A percentile compares a stretch with the other conserved stretches of the same genome.
These are phyloP conservation scores for Fraxinus paxiana DNA, from an alignment of 305 asterid genomes.

Conservation along the genomic window DNA sequence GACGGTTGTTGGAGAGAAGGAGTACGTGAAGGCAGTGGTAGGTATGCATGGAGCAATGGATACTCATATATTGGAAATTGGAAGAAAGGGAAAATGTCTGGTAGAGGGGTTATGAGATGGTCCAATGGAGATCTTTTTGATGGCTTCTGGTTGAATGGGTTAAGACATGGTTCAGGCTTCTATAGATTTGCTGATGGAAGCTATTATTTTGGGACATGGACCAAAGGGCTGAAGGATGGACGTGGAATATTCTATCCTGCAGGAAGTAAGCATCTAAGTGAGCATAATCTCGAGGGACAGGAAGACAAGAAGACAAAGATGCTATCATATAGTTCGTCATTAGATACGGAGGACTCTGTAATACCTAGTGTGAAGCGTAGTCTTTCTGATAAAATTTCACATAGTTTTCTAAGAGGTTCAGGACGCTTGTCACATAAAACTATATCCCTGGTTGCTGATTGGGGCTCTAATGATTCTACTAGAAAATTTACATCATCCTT, in stretches of 20 bases:
- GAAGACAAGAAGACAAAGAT: constrained; percentile 42
- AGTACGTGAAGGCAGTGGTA: constrained; percentile 86
- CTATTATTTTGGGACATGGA: constrained; percentile 90
- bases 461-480: constrained; percentile 31
- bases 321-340: constrained; percentile 40
- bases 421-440: constrained; percentile 41
- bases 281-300: constrained; percentile 38
- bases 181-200: constrained; percentile 77
- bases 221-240: constrained; percentile 89
- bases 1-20: constrained; percentile 98
- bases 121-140: constrained; percentile 74
- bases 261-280: constrained; percentile 49
- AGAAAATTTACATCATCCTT: constrained; percentile 30
- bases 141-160: constrained; percentile 83
- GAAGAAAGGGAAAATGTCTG: constrained; percentile 72
- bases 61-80: constrained; percentile 79
- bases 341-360: constrained; percentile 37
- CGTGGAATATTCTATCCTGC: constrained; percentile 79
- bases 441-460: constrained; percentile 37
- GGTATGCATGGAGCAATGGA: constrained; percentile 78
- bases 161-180: constrained; percentile 77
- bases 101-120: constrained; percentile 97
- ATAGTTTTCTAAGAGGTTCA: constrained; percentile 46
- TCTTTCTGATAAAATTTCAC: constrained; percentile 56
- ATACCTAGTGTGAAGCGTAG: constrained; percentile 47